Evolutionary conservation across 2,329 filamentous ascomycete species (phyloP), one percentile per base, ranked within the genome.

Genomic region (Hypoxylon sp.): DNA sequence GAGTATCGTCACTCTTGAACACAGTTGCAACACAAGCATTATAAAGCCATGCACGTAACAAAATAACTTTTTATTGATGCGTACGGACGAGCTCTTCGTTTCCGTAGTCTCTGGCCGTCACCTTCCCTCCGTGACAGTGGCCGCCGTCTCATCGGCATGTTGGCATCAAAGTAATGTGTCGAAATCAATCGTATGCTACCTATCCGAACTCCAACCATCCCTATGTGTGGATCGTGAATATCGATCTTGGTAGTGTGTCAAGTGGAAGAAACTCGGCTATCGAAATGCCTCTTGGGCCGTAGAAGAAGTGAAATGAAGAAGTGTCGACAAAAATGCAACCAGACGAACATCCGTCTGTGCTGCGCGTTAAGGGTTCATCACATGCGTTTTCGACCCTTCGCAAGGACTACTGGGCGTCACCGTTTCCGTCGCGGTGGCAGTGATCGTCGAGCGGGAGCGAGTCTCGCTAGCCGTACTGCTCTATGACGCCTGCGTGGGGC

Each of bases 231-330:
- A 48, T 35, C 59, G 37, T 52, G 51, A 33, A 53, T 58, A 45
- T 52, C 38, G 52, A 55, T 57, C 33, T 55, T 55, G 50, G 53
- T 54, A 43, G 53, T 55, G 33, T 59, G 54, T 41, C 35, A 58
- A 48, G 41, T 48, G 50, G 52, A 55, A 54, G 24, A 58, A 55
- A 43, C 58, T 54, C 26, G n/a, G n/a, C 27, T 55, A 50, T 64
- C 49, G 55, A 65, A 72, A 71, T 69, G 69, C 70, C 69, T 41
- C 53, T 59, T 41, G 57, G 69, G 68, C 68, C 64, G 66, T 40
- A 63, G 55, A 64, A 70, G 67, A 71, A 70, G 57, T 51, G 65
- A 70, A 69, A 51, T 55, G 24, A 45, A 52, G 47, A 49, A 61
- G 31, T 46, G 49, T 47, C 29, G 5, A 38, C n/a, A 33, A 17